Percentiles rank a stretch among this genome's conserved stretches.
Evolutionary conservation across 306 rosid genomes (phyloP).

Genomic region (Abrus pulchellus): DNA sequence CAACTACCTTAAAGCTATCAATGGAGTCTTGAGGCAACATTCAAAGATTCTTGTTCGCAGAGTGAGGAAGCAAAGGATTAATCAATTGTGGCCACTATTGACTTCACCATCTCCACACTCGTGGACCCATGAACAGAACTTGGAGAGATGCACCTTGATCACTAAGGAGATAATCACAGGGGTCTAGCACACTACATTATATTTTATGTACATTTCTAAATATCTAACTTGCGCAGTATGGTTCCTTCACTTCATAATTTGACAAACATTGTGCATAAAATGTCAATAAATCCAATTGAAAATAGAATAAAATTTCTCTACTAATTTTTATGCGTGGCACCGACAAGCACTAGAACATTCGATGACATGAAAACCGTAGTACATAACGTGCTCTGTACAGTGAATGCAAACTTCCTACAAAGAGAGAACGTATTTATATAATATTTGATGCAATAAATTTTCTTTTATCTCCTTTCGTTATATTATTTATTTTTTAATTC

Average conservation of each 20-base stretch:
- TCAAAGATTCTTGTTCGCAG: slow-evolving; percentile 49
- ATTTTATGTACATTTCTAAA: slow-evolving; percentile 14
- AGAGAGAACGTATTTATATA: no score
- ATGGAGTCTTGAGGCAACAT: slow-evolving; percentile 64
- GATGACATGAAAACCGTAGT: not conserved
- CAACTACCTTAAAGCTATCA: slow-evolving; percentile 82
- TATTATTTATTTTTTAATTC: no score
- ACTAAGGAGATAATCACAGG: slow-evolving; percentile 71
- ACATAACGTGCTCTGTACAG: no score
- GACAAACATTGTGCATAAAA: slow-evolving; percentile 30
- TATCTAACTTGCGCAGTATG: slow-evolving; percentile 14
- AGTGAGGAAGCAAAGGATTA: slow-evolving; percentile 57
- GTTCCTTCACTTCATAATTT: slow-evolving; percentile 1
- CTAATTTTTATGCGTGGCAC: not conserved
- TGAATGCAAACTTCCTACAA: no score
- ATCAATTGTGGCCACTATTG: slow-evolving; percentile 69
- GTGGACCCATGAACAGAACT: slow-evolving; percentile 68
- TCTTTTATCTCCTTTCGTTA: no score
- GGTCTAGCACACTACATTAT: slow-evolving; percentile 37
- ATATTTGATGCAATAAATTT: no score
- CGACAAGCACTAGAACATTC: not conserved
- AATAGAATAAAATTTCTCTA: not conserved
- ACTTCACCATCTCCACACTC: slow-evolving; percentile 74
- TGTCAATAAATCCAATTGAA: not conserved
- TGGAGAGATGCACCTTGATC: slow-evolving; percentile 49